Evolutionary conservation across 2,329 filamentous ascomycete genomes (phyloP).

Genomic region (Emergomyces africanus): DNA sequence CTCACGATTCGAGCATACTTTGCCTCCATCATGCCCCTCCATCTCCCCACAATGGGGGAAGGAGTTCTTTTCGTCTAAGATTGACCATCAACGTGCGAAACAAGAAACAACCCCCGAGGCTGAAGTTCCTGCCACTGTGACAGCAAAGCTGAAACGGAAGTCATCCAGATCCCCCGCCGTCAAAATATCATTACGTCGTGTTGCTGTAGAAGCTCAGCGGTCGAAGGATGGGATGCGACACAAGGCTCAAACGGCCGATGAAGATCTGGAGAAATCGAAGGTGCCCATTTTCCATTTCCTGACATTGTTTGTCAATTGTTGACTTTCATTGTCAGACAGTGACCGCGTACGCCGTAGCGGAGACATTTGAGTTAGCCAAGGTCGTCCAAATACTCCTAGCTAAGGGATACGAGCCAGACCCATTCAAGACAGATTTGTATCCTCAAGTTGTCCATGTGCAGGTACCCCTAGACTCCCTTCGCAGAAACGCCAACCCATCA

Average conservation of each 20-base stretch:
- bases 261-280: conserved; percentile 26
- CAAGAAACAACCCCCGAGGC: conserved; percentile 12
- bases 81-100: conserved; percentile 37
- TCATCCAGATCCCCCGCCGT: conserved; percentile 38
- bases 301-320: background rate
- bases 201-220: conserved; percentile 72
- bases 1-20: background rate
- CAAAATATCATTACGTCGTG: conserved; percentile 67
- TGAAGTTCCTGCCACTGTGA: conserved; percentile 6
- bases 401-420: conserved; percentile 51
- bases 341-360: conserved; percentile 55
- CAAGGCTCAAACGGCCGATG: conserved; percentile 29
- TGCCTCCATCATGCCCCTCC: background rate
- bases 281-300: conserved; percentile 10
- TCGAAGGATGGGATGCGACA: conserved; percentile 41
- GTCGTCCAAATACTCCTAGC: conserved; percentile 45
- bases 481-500: conserved; percentile 30
- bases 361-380: conserved; percentile 49
- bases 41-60: background rate
- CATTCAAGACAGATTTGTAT: conserved; percentile 47
- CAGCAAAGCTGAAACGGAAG: conserved; percentile 35
- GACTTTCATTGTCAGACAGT: conserved; percentile 30
- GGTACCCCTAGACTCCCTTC: conserved; percentile 34
- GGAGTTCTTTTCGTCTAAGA: conserved; percentile 54
- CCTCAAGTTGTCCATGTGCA: conserved; percentile 53